Evolutionary conservation across 164 flowering plant genomes (phyloP).

Genomic region (Cinnamomum chago): DNA sequence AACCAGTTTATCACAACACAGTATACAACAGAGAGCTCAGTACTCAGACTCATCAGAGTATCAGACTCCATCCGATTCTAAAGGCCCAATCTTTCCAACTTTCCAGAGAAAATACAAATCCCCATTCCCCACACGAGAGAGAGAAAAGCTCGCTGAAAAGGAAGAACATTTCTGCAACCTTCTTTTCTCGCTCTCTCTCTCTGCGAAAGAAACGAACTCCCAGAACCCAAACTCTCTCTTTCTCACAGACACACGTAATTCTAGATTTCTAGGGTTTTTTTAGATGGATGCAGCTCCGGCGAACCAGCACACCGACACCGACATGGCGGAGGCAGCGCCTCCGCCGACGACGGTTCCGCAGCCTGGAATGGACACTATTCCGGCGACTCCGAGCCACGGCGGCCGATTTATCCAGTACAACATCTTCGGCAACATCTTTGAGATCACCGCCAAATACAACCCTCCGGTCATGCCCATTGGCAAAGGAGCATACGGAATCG

Average conservation of each 20-base stretch:
- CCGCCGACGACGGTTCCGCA: slow-evolving; percentile 1
- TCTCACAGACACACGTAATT: background rate
- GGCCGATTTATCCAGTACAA: slow-evolving; percentile 93
- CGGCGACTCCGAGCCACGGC: slow-evolving; percentile 82
- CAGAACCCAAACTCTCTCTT: background rate
- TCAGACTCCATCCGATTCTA: too few species aligned
- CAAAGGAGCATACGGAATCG: slow-evolving; percentile 98
- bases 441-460: slow-evolving; percentile 84
- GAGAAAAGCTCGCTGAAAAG: too few species aligned
- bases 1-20: too few species aligned
- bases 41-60: too few species aligned
- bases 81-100: too few species aligned
- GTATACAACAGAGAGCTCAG: too few species aligned
- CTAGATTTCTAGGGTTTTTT: slow-evolving; percentile 2
- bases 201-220: background rate
- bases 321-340: slow-evolving; percentile 54
- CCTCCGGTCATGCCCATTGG: slow-evolving; percentile 99
- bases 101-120: too few species aligned
- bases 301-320: slow-evolving; percentile 29
- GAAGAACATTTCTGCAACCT: too few species aligned
- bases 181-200: background rate
- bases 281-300: slow-evolving; percentile 11
- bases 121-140: too few species aligned
- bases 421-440: slow-evolving; percentile 92
- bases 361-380: slow-evolving; percentile 48